Conservation (phyloP, 106 monocot genomes). For the Phalaenopsis equestris region DNA sequence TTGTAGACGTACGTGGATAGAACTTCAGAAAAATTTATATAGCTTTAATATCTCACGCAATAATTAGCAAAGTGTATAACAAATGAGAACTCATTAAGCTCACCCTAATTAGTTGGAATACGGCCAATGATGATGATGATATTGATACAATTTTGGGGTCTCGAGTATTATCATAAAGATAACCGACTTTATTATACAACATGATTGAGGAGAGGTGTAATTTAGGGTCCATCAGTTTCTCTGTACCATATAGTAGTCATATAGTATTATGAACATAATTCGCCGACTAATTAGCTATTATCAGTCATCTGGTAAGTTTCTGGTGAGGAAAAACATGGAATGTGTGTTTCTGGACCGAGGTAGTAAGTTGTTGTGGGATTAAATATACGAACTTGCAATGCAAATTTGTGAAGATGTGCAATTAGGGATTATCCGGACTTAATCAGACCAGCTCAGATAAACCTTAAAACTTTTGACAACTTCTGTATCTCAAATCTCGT, state of each 20-base stretch:
- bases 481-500: neutral
- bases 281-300: neutral
- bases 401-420: neutral
- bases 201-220: neutral
- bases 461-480: neutral
- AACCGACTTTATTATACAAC: no score
- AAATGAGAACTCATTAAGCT: no score
- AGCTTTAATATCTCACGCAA: no score
- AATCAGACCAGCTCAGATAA: neutral
- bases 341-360: neutral
- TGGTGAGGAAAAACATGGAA: neutral
- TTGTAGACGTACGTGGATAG: no score
- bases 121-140: no score
- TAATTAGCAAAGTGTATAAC: no score
- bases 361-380: neutral
- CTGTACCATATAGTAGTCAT: no score
- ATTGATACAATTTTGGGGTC: no score
- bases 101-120: no score
- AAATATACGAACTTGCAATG: neutral
- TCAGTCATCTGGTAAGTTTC: neutral
- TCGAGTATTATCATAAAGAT: no score
- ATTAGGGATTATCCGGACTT: neutral
- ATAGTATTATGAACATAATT: neutral
- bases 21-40: no score
- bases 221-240: neutral